Conservation (phyloP, 1,139 yeast species). For the Scheffersomyces illinoinensis region DNA sequence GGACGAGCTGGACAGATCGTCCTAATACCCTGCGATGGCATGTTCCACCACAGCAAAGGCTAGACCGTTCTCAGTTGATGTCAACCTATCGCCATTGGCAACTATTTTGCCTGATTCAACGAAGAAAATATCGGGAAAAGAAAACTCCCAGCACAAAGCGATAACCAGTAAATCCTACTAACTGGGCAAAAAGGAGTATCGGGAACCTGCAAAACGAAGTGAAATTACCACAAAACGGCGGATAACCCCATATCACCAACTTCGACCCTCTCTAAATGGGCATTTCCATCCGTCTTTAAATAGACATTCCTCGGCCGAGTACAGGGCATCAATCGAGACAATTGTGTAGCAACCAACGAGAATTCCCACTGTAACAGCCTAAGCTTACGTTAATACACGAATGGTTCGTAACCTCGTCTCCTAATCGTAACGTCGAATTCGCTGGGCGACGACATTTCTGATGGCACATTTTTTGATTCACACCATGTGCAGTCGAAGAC, state of each 20-base stretch:
- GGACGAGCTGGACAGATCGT: not conserved
- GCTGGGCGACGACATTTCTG: not conserved
- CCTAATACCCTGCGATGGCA: not conserved
- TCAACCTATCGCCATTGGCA: not conserved
- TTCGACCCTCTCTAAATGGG: not conserved
- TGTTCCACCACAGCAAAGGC: not conserved
- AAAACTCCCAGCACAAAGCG: not conserved
- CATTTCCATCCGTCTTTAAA: not conserved
- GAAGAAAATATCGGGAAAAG: not conserved
- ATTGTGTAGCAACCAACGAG: not conserved
- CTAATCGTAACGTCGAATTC: not conserved
- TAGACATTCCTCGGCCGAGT: not conserved
- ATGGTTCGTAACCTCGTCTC: not conserved
- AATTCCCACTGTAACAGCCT: not conserved
- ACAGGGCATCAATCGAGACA: not conserved
- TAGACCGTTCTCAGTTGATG: not conserved
- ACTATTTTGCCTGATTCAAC: not conserved
- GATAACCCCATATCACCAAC: not conserved
- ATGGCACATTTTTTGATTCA: not conserved
- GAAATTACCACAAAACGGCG: not conserved
- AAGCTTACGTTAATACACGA: not conserved
- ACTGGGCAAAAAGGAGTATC: not conserved
- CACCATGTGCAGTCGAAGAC: not conserved
- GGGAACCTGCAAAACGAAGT: not conserved
- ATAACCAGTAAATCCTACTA: not conserved